Evolutionary conservation across 495 filamentous ascomycete species (phyloP).

Genomic region (Tetracladium setigerum): DNA sequence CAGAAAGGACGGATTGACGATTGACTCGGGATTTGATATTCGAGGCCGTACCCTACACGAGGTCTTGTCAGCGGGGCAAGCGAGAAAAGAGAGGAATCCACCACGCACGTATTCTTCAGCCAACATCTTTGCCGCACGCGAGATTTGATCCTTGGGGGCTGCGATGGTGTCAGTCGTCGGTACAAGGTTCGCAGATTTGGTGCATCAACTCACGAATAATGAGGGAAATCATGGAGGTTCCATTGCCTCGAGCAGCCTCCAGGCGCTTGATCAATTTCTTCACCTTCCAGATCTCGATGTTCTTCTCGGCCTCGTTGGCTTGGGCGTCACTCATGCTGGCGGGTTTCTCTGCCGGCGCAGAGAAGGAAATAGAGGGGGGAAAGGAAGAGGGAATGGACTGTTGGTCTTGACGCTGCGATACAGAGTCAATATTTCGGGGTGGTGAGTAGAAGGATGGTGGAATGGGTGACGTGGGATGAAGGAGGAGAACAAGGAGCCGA

Average conservation of each 20-base stretch:
- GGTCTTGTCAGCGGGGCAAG: conserved; percentile 16
- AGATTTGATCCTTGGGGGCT: conserved; percentile 98
- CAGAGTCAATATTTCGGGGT: no score
- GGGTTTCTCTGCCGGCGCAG: neutral
- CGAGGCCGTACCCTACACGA: conserved; percentile 77
- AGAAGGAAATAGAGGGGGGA: no score
- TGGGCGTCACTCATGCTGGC: conserved; percentile 84
- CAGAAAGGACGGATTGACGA: conserved; percentile 90
- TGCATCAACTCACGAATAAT: conserved; percentile 74
- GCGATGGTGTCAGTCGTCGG: conserved; percentile 13
- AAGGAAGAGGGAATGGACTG: no score
- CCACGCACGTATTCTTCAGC: conserved; percentile 94
- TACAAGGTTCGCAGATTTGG: neutral
- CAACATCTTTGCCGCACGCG: conserved; percentile 96
- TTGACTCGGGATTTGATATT: conserved; percentile 99
- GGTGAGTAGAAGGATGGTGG: no score
- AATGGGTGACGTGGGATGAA: no score
- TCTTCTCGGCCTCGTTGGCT: conserved; percentile 94
- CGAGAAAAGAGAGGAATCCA: neutral
- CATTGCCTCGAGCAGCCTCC: conserved; percentile 87
- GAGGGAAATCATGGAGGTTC: conserved; percentile 96
- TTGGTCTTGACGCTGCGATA: no score
- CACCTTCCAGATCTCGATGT: conserved; percentile 79
- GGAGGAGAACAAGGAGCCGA: no score
- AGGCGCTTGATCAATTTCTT: conserved; percentile 98